phyloP scores from a whole-genome alignment of 371 early-diverging fungal genomes.

The Mucor velutinosus region DNA sequence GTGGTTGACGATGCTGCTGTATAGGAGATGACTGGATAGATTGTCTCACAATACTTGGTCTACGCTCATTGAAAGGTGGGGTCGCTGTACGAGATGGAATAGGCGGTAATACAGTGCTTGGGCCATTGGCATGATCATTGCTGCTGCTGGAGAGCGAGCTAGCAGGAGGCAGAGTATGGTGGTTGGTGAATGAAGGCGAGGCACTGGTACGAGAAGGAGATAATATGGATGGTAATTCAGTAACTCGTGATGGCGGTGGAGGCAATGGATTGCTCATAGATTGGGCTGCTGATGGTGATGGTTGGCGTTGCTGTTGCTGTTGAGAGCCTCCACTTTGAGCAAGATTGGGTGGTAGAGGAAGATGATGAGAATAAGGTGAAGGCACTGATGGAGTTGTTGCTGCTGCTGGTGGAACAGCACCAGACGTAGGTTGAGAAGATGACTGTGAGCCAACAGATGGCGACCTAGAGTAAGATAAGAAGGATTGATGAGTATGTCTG shows the following conservation, averaged over 20 bases:
- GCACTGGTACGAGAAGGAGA: conserved; percentile 19
- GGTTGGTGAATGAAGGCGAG: conserved; percentile 18
- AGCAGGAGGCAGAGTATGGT: conserved; percentile 19
- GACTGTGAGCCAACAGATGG: conserved; percentile 12
- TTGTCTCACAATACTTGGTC: conserved; percentile 19
- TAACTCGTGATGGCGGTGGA: conserved; percentile 14
- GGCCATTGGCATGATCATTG: neutral
- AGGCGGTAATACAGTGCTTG: conserved; percentile 17
- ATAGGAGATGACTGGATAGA: conserved; percentile 2
- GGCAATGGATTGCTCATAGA: neutral
- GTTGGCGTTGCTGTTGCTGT: neutral
- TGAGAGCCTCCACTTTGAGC: neutral
- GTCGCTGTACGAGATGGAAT: conserved; percentile 19
- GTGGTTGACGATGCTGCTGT: neutral
- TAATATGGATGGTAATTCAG: conserved; percentile 27
- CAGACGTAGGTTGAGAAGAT: conserved; percentile 1
- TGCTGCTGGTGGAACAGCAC: neutral
- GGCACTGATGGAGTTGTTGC: neutral
- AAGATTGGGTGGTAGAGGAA: conserved; percentile 21
- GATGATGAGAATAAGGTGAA: conserved; percentile 31
- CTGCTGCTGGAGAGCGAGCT: conserved; percentile 15
- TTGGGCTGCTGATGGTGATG: neutral
- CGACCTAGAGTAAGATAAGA: conserved; percentile 2
- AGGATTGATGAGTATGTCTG: neutral
- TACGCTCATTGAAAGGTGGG: conserved; percentile 23